A percentile compares a stretch with the other conserved stretches of the same genome.
Conservation (phyloP, 495 filamentous ascomycete species). For the Lepidopterella palustris region DNA sequence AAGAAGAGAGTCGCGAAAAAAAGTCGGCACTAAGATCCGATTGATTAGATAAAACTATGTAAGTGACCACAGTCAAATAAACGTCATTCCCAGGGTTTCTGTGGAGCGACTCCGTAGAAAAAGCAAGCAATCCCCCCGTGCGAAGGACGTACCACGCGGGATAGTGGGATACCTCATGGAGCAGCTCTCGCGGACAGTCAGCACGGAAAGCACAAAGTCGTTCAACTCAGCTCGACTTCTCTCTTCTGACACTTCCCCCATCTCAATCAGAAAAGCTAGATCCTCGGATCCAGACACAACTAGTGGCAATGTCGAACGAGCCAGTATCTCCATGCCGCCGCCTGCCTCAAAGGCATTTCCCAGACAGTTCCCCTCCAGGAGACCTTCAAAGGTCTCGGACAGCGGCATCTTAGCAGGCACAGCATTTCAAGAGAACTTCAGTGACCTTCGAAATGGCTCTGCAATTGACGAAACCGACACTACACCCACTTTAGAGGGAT, state of each 20-base stretch:
- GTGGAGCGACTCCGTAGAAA: not conserved
- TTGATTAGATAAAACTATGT: not conserved
- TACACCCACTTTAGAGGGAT: conserved; percentile 21
- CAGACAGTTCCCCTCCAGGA: conserved; percentile 16
- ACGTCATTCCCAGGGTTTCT: not conserved
- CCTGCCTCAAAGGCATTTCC: conserved; percentile 34
- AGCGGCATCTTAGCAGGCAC: not conserved
- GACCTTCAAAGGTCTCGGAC: conserved; percentile 24
- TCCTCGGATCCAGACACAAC: conserved; percentile 48
- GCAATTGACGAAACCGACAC: conserved; percentile 25
- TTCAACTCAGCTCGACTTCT: conserved; percentile 21
- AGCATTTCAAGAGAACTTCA: not conserved
- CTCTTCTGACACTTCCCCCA: conserved; percentile 23
- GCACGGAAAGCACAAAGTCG: conserved; percentile 27
- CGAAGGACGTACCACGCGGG: not conserved
- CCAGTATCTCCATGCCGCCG: conserved; percentile 57
- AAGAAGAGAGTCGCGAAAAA: not conserved
- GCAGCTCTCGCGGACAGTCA: conserved; percentile 35
- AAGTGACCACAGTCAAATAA: no score
- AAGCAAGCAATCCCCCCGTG: not conserved
- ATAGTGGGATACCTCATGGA: conserved; percentile 28
- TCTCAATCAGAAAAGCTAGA: conserved; percentile 45
- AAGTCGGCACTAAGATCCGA: not conserved
- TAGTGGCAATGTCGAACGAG: conserved; percentile 45
- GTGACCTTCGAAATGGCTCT: conserved; percentile 6